Conservation (phyloP, 2,329 filamentous ascomycete species). For the Emergomyces orientalis region DNA sequence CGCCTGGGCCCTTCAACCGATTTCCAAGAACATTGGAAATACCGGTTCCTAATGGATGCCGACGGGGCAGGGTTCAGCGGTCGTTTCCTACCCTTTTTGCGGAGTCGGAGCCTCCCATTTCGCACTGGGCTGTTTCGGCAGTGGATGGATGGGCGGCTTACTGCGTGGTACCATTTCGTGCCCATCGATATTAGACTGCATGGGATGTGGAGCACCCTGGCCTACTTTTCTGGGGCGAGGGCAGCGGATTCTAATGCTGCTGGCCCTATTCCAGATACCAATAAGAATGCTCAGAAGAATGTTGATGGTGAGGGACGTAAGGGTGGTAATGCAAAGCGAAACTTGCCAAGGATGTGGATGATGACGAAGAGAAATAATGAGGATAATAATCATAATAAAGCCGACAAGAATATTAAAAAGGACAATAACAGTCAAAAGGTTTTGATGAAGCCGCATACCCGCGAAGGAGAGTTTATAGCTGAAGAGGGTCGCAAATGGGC, state of each 20-base stretch:
- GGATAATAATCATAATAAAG: not conserved
- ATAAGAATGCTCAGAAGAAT: conserved; percentile 19
- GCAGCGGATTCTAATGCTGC: conserved; percentile 17
- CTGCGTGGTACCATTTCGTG: conserved; percentile 72
- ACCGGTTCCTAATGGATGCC: conserved; percentile 62
- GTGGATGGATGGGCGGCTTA: conserved; percentile 68
- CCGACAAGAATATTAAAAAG: not conserved
- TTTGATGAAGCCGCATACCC: conserved; percentile 43
- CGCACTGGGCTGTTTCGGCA: conserved; percentile 62
- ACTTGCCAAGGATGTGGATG: conserved; percentile 23
- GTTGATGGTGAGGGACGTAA: not conserved
- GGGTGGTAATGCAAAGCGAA: not conserved
- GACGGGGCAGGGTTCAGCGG: conserved; percentile 61
- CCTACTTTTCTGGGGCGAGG: conserved; percentile 60
- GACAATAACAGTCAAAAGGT: conserved; percentile 25
- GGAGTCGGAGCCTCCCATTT: conserved; percentile 59
- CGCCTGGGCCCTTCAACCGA: conserved; percentile 37
- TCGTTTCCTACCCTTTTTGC: conserved; percentile 55
- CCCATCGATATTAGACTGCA: conserved; percentile 66
- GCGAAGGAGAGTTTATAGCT: conserved; percentile 57
- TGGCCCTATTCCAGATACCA: conserved; percentile 26
- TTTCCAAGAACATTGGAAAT: conserved; percentile 52
- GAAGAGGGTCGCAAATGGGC: conserved; percentile 58
- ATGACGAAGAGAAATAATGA: conserved; percentile 43
- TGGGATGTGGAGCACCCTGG: conserved; percentile 61